Evolutionary conservation across 116 monocot species (phyloP).

Genomic region (Papilionanthe hybrid): DNA sequence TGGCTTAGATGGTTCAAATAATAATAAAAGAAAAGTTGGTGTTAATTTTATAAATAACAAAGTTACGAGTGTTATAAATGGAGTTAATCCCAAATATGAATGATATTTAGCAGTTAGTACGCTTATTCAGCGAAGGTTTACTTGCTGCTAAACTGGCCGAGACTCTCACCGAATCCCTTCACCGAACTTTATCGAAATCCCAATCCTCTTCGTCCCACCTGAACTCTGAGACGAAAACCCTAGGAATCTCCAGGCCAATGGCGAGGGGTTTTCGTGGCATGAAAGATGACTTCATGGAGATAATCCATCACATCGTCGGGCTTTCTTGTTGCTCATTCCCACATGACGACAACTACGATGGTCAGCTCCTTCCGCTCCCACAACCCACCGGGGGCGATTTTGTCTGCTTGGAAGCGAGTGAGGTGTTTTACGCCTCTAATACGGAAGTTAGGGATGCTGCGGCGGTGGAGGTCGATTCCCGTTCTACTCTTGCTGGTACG

Average conservation of each 20-base stretch:
- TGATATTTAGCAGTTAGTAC: no score
- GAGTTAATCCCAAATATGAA: no score
- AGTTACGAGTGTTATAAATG: no score
- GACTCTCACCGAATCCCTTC: background rate
- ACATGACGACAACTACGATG: background rate
- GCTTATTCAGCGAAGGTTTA: no score
- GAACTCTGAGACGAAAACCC: background rate
- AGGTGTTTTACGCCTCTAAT: background rate
- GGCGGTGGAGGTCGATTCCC: background rate
- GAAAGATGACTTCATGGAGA: slow-evolving; percentile 7
- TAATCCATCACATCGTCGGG: background rate
- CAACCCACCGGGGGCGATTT: background rate
- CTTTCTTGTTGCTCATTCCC: background rate
- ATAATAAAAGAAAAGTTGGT: no score
- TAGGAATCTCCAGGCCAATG: background rate
- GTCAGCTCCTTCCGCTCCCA: background rate
- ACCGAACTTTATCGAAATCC: background rate
- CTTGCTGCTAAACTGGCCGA: no score
- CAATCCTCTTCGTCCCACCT: background rate
- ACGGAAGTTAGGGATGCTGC: background rate
- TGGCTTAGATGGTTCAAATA: no score
- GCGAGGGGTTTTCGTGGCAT: slow-evolving; percentile 1
- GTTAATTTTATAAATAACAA: no score
- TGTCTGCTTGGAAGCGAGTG: background rate
- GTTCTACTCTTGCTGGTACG: background rate